Conservation (phyloP, 441 rosid genomes). For the Mallotus repandus region DNA sequence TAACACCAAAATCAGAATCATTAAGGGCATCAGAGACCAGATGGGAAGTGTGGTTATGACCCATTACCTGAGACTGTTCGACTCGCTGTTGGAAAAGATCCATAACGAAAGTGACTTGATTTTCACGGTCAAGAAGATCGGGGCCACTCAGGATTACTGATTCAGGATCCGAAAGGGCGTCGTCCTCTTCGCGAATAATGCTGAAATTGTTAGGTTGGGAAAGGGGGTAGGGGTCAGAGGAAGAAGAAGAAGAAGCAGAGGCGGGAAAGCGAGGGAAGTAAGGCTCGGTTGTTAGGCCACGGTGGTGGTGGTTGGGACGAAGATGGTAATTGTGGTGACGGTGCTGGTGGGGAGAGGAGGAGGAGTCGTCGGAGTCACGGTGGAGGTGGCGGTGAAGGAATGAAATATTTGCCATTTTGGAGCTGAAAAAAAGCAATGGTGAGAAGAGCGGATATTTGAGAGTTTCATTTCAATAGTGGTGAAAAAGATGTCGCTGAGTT, state of each 20-base stretch:
- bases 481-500: neutral
- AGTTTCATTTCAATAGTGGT: no score
- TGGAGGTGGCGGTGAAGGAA: constrained; percentile 23
- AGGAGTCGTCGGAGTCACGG: constrained; percentile 16
- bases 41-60: constrained; percentile 7
- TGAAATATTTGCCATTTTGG: constrained; percentile 33
- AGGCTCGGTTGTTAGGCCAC: constrained; percentile 16
- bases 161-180: constrained; percentile 40
- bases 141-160: constrained; percentile 32
- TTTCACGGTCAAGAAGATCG: constrained; percentile 47
- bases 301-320: constrained; percentile 21
- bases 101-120: constrained; percentile 68
- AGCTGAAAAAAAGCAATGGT: neutral
- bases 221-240: neutral
- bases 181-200: constrained; percentile 11
- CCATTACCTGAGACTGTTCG: constrained; percentile 58
- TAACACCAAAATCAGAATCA: constrained; percentile 46
- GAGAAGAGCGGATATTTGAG: neutral
- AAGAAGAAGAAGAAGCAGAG: neutral
- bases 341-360: neutral
- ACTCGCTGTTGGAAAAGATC: constrained; percentile 79
- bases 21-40: constrained; percentile 35
- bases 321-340: constrained; percentile 17
- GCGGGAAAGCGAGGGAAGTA: constrained; percentile 15
- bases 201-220: constrained; percentile 8